Conservation (phyloP, 116 monocot genomes). For the Posidonia oceanica region DNA sequence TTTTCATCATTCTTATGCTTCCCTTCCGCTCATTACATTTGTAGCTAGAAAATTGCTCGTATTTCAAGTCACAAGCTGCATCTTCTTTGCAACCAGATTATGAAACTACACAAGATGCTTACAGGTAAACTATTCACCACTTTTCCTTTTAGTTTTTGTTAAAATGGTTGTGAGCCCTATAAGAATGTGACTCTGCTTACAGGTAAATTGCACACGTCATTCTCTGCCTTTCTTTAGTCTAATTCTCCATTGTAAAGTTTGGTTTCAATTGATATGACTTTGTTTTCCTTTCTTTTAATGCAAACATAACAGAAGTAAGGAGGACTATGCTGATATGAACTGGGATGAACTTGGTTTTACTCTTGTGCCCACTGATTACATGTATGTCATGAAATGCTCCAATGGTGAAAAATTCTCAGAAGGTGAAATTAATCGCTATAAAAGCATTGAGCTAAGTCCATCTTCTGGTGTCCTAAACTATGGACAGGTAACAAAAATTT, state of each 20-base stretch:
- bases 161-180: neutral
- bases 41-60: too few relatives aligned
- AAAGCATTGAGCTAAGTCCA: constrained; percentile 56
- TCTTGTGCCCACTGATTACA: constrained; percentile 51
- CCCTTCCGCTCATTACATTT: too few relatives aligned
- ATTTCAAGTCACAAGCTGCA: constrained; percentile 2
- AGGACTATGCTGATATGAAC: constrained; percentile 27
- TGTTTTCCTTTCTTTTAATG: neutral
- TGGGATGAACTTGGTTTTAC: constrained; percentile 68
- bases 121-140: neutral
- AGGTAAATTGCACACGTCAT: neutral
- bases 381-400: constrained; percentile 62
- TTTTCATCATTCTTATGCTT: too few relatives aligned
- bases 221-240: neutral
- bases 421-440: constrained; percentile 38
- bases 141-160: neutral
- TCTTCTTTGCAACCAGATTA: neutral
- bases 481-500: constrained; percentile 40
- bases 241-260: neutral
- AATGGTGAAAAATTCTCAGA: constrained; percentile 21
- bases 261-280: neutral
- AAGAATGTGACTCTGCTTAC: neutral
- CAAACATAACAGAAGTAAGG: neutral
- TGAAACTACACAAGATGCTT: neutral
- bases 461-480: constrained; percentile 72